phyloP scores from a whole-genome alignment of 192 early-diverging fungal species.

The Umbelopsis sp. region DNA sequence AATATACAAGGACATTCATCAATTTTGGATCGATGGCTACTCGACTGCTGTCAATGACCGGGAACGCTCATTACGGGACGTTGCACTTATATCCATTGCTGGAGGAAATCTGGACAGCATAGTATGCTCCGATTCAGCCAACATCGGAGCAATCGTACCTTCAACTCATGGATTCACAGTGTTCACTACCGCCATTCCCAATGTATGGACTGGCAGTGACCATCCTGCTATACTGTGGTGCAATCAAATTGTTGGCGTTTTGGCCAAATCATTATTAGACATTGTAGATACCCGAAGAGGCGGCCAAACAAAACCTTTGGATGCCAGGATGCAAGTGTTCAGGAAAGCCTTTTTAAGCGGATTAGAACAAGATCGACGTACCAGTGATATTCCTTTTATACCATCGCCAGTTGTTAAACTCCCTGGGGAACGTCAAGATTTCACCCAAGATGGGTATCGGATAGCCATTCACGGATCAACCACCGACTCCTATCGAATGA shows the following conservation, averaged over 20 bases:
- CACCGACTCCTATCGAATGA: neutral
- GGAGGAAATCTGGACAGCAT: conserved; percentile 87
- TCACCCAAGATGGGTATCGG: neutral
- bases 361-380: conserved; percentile 34
- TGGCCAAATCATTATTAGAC: conserved; percentile 56
- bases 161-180: conserved; percentile 74
- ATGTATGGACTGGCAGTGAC: conserved; percentile 86
- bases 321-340: conserved; percentile 67
- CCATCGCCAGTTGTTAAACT: neutral
- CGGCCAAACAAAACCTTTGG: conserved; percentile 59
- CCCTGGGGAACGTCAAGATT: neutral
- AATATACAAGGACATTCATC: conserved; percentile 71
- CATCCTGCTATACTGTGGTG: conserved; percentile 92
- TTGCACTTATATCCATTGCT: conserved; percentile 83
- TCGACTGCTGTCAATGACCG: conserved; percentile 2
- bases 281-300: conserved; percentile 62
- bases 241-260: conserved; percentile 77
- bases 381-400: neutral
- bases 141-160: conserved; percentile 69
- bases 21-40: conserved; percentile 65
- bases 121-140: conserved; percentile 81
- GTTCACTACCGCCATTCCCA: conserved; percentile 75
- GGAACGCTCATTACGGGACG: conserved; percentile 43
- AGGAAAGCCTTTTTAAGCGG: conserved; percentile 56
- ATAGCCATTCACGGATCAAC: neutral